A percentile compares a stretch with the other conserved stretches of the same genome.
Conservation (phyloP, 164 flowering plant species). For the Aristolochia contorta region DNA sequence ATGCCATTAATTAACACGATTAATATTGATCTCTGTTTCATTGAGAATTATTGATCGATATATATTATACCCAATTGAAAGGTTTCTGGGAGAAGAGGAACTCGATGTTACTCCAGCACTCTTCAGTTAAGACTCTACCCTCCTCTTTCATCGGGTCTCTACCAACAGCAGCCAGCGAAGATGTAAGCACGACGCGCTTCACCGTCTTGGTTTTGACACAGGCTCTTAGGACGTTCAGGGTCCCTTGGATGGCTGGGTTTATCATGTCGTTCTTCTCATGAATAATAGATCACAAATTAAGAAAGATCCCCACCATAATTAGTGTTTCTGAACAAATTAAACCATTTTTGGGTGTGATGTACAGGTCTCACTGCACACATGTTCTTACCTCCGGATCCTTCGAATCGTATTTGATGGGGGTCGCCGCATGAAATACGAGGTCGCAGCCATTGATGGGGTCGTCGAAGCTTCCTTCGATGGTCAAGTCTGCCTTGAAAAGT, state of each 20-base stretch:
- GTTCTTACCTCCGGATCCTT: slow-evolving; percentile 48
- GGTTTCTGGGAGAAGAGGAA: slow-evolving; percentile 47
- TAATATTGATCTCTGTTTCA: no score
- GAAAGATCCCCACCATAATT: no score
- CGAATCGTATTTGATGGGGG: slow-evolving; percentile 63
- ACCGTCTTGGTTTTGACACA: slow-evolving; percentile 54
- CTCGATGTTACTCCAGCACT: slow-evolving; percentile 60
- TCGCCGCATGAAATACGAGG: slow-evolving; percentile 64
- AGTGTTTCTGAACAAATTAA: no score
- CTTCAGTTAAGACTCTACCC: slow-evolving; percentile 48
- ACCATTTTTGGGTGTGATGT: no score
- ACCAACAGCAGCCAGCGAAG: slow-evolving; percentile 65
- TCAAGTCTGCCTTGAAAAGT: slow-evolving; percentile 47
- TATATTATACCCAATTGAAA: slow-evolving; percentile 65
- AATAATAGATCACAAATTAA: no score
- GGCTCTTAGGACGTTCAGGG: slow-evolving; percentile 41
- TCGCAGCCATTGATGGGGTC: slow-evolving; percentile 47
- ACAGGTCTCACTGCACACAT: no score
- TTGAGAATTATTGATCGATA: no score
- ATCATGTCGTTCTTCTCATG: slow-evolving; percentile 54
- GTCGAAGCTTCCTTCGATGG: slow-evolving; percentile 52
- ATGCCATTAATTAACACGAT: no score
- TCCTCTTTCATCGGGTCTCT: slow-evolving; percentile 29
- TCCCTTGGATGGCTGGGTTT: slow-evolving; percentile 66
- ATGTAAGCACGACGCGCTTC: slow-evolving; percentile 56